Conservation (phyloP, 441 rosid genomes). For the Syzygium malaccense region DNA sequence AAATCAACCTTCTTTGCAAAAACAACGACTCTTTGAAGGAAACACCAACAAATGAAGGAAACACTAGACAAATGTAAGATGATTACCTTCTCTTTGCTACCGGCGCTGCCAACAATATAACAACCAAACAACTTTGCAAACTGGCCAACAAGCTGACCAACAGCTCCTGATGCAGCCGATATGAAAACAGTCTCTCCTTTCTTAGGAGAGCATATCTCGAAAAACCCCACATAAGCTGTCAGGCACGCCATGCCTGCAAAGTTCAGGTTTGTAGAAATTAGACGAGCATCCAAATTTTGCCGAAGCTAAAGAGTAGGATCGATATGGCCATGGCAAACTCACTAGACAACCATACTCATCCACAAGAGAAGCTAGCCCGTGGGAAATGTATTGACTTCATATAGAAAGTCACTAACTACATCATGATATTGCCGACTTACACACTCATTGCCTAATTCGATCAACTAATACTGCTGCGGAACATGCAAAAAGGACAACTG, state of each 20-base stretch:
- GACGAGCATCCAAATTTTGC: background rate
- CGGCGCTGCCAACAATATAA: conserved; percentile 39
- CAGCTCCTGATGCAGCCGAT: conserved; percentile 40
- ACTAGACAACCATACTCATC: background rate
- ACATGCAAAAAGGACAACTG: background rate
- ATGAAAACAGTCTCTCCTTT: conserved; percentile 32
- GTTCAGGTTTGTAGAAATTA: background rate
- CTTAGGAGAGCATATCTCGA: conserved; percentile 29
- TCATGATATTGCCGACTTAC: background rate
- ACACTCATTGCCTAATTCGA: background rate
- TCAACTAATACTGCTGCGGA: background rate
- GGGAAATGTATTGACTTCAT: background rate
- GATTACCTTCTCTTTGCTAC: conserved; percentile 27
- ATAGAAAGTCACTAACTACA: background rate
- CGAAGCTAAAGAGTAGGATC: background rate
- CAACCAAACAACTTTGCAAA: conserved; percentile 34
- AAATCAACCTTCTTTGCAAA: conserved; percentile 15
- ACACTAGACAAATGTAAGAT: background rate
- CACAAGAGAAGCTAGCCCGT: background rate
- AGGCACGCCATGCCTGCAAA: background rate
- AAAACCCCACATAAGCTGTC: background rate
- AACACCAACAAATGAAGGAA: background rate
- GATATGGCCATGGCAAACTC: background rate
- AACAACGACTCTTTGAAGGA: background rate
- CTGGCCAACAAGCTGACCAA: conserved; percentile 45